phyloP scores from a whole-genome alignment of 352 stramenopile species.

The Phytophthora colocasiae region DNA sequence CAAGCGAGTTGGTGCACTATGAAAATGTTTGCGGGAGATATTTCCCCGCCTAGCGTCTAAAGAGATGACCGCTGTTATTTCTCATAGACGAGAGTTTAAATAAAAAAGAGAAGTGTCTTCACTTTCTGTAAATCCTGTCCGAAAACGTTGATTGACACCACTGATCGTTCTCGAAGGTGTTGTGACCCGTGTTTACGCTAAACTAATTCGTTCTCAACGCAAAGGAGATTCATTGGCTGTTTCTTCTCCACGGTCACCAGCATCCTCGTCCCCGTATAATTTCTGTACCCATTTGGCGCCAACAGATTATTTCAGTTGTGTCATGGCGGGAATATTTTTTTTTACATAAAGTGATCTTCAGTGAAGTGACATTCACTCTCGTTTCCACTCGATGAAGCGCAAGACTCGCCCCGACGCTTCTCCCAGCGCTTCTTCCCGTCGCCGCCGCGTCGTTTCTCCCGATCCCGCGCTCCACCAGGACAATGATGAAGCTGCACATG shows the following conservation, averaged over 20 bases:
- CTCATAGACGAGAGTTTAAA: constrained; percentile 11
- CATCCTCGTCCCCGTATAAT: no score
- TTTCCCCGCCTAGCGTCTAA: not conserved
- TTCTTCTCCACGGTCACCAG: not conserved
- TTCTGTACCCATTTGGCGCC: constrained; percentile 10
- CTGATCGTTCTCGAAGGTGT: no score
- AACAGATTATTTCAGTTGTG: not conserved
- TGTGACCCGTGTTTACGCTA: no score
- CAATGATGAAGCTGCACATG: not conserved
- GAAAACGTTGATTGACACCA: no score
- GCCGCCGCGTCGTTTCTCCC: constrained; percentile 1
- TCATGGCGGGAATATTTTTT: constrained; percentile 13
- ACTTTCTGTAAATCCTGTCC: constrained; percentile 22
- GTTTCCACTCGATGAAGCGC: constrained; percentile 42
- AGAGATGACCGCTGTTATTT: not conserved
- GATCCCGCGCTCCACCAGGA: not conserved
- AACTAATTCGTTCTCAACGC: not conserved
- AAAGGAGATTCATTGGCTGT: not conserved
- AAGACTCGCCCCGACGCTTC: constrained; percentile 21
- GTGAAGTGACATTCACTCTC: constrained; percentile 12
- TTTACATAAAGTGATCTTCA: constrained; percentile 2
- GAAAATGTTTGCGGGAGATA: constrained; percentile 11
- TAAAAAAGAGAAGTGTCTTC: constrained; percentile 15
- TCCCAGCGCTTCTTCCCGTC: constrained; percentile 13
- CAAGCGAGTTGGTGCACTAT: constrained; percentile 24